Percentiles rank a stretch among this genome's conserved stretches.
Conservation (phyloP, 371 early-diverging fungal genomes). For the Capillidium heterosporum region DNA sequence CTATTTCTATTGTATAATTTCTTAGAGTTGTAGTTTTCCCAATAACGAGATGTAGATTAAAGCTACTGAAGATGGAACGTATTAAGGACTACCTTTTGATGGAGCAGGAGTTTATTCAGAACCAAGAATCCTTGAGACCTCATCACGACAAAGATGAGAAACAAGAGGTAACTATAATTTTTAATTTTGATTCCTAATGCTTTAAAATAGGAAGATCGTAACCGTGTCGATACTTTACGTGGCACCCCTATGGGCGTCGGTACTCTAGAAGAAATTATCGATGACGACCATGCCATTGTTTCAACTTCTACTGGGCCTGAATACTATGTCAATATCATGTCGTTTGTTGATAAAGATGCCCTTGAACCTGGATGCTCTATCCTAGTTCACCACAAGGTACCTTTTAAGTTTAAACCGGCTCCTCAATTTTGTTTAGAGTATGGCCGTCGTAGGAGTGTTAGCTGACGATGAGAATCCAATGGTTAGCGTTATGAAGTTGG, state of each 20-base stretch:
- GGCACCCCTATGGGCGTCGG: constrained; percentile 99
- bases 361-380: constrained; percentile 98
- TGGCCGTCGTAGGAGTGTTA: constrained; percentile 92
- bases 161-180: constrained; percentile 8
- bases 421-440: constrained; percentile 21
- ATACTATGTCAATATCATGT: constrained; percentile 96
- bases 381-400: constrained; percentile 88
- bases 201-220: constrained; percentile 62
- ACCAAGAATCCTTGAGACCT: constrained; percentile 91
- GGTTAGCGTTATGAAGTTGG: constrained; percentile 99
- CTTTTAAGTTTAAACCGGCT: background rate
- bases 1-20: background rate
- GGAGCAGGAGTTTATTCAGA: constrained; percentile 96
- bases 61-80: constrained; percentile 88
- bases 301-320: constrained; percentile 93
- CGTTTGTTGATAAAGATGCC: constrained; percentile 98
- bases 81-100: constrained; percentile 94
- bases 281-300: constrained; percentile 99
- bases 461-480: constrained; percentile 96
- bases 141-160: constrained; percentile 82
- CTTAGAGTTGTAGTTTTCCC: constrained; percentile 56
- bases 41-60: constrained; percentile 90
- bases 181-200: background rate
- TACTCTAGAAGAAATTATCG: constrained; percentile 98
- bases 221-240: constrained; percentile 92